Evolutionary conservation across 2,329 filamentous ascomycete genomes (phyloP).

Genomic region (Chaetomium strumarium): DNA sequence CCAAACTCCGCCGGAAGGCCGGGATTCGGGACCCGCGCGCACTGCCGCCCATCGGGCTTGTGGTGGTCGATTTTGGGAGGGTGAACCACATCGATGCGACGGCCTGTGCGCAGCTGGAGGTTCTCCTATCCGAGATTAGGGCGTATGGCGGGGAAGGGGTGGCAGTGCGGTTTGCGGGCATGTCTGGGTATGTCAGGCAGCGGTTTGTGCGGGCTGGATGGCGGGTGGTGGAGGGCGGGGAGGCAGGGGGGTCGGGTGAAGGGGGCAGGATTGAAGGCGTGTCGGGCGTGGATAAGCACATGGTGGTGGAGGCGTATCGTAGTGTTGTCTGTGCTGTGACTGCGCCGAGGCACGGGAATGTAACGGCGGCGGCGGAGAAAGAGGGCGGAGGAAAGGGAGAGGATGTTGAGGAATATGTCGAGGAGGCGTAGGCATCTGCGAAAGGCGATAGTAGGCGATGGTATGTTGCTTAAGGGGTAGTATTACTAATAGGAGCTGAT

Average conservation of each 20-base stretch:
- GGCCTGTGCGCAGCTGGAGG: slow-evolving; percentile 43
- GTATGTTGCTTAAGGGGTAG: no score
- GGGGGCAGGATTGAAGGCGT: background rate
- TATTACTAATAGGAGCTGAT: no score
- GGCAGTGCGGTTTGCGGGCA: slow-evolving; percentile 43
- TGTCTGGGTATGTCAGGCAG: slow-evolving; percentile 37
- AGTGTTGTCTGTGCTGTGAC: background rate
- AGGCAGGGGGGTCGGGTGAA: slow-evolving; percentile 25
- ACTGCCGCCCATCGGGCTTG: slow-evolving; percentile 37
- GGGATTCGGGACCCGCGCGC: slow-evolving; percentile 31
- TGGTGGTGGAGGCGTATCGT: background rate
- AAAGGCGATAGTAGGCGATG: no score
- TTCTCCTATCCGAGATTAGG: slow-evolving; percentile 42
- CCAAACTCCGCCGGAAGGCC: slow-evolving; percentile 37
- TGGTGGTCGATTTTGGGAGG: slow-evolving; percentile 48
- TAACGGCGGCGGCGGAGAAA: background rate
- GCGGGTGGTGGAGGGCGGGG: slow-evolving; percentile 13
- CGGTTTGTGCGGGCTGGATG: slow-evolving; percentile 36
- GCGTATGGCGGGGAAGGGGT: slow-evolving; percentile 43
- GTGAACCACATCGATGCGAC: slow-evolving; percentile 51
- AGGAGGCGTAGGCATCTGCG: background rate
- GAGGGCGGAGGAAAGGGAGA: background rate
- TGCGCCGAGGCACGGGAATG: background rate
- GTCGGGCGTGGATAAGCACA: background rate
- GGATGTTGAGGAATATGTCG: background rate